Base-by-base conservation (phyloP, 768 basidiomycete species). In the Porphyrellus cyaneotinctus region DNA sequence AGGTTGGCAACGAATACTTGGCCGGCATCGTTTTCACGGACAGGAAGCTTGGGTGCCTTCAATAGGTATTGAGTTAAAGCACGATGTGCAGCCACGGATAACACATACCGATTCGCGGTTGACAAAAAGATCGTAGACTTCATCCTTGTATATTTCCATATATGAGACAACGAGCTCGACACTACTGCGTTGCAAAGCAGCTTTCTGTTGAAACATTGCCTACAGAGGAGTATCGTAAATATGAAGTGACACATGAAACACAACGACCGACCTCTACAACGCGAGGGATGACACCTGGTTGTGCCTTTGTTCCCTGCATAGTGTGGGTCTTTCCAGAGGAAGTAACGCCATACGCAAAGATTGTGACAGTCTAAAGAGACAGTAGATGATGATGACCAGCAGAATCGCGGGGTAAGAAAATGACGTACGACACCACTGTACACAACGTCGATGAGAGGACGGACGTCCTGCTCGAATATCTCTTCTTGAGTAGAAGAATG, bases 271-370 rank as follows among this genome's bases (percentile, higher is more conserved):
- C 90, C 65, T 81, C 70, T n/a, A 94, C 83, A 7, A 84, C 83
- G 24, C 89, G 78, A 22, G 90, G 90, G 58, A 94, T 94, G 49
- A 95, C 85, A 1, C 92, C 92, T n/a, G 88, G 88, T 30, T 88
- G 77, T 2, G 74, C 43, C 33, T 70, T 77, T 8, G 77, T 83
- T 33, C 92, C 92, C 71, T 94, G 91, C 89, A 95, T 95, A 0
- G 93, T 95, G 67, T 92, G 83, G 0, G 91, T 95, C 74, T 93
- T 94, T 17, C 91, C 92, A 6, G 88, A 91, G 2, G 89, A 91
- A 11, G 91, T 94, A 13, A 93, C 91, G 8, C 92, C 92, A 69
- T 94, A 94, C 1, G 90, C 88, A 58, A 94, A 93, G 15, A 94
- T 83, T 11, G 91, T 93, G 4, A 91, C 84, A 0, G 87, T 91